Percentiles rank a stretch among this genome's conserved stretches.
phyloP scores from a whole-genome alignment of 345 rosid species.

The Corymbia maculata region DNA sequence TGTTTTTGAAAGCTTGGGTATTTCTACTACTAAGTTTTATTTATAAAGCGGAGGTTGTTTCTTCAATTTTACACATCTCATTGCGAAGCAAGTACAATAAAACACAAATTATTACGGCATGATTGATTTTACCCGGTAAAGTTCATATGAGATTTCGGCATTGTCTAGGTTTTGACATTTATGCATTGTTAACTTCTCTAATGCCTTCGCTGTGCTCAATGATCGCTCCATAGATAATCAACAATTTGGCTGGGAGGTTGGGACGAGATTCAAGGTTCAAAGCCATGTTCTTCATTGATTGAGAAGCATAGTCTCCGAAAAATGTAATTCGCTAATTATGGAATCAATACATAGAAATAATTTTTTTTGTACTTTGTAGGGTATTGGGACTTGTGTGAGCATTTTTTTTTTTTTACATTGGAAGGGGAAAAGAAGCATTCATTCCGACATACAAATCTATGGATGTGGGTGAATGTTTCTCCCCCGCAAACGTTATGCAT shows the following conservation, averaged over 20 bases:
- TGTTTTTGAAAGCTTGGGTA: not conserved
- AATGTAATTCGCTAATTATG: not conserved
- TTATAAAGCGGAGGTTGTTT: not conserved
- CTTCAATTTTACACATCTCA: not conserved
- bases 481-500: not conserved
- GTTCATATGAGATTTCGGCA: not conserved
- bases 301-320: rapidly evolving
- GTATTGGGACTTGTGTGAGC: not conserved
- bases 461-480: not conserved
- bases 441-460: not conserved
- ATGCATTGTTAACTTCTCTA: not conserved
- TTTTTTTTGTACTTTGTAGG: not conserved
- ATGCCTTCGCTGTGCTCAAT: not conserved
- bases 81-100: not conserved
- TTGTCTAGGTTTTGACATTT: not conserved
- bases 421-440: not conserved
- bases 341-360: not conserved
- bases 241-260: not conserved
- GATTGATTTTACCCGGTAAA: not conserved
- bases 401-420: not conserved
- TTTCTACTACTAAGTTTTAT: not conserved
- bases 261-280: not conserved
- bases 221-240: rapidly evolving
- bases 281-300: not conserved
- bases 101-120: not conserved